phyloP scores from a whole-genome alignment of 257 asterid species.

The Gentiana straminea region DNA sequence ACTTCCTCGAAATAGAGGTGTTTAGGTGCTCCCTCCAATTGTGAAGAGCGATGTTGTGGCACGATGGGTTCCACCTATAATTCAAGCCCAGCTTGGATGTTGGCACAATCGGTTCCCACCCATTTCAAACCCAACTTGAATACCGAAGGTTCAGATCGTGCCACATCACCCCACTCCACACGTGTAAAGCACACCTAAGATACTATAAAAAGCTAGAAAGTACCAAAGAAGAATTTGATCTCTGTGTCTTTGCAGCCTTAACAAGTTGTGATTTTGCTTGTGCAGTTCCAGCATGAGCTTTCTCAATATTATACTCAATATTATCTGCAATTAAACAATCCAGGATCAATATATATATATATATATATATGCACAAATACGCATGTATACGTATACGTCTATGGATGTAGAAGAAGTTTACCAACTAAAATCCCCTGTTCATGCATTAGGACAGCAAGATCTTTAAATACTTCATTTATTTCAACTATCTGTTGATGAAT shows the following conservation, averaged over 20 bases:
- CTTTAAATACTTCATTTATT: constrained; percentile 93
- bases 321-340: constrained; percentile 36
- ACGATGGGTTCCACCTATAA: too few species aligned
- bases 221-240: constrained; percentile 86
- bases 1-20: too few species aligned
- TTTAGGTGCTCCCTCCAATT: too few species aligned
- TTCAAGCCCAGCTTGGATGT: too few species aligned
- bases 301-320: constrained; percentile 71
- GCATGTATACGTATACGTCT: too few species aligned
- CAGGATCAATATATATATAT: constrained; percentile 3
- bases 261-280: constrained; percentile 74
- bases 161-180: too few species aligned
- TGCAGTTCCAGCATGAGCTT: constrained; percentile 69
- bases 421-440: constrained; percentile 95
- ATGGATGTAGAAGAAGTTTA: constrained; percentile 12
- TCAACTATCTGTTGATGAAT: constrained; percentile 91
- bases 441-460: constrained; percentile 74
- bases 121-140: too few species aligned
- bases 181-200: too few species aligned
- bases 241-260: constrained; percentile 83
- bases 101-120: too few species aligned
- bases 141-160: too few species aligned
- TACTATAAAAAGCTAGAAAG: not conserved
- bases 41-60: too few species aligned
- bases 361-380: not conserved